Conservation (phyloP, 2,329 filamentous ascomycete species). For the Tricladium varicosporioides region DNA sequence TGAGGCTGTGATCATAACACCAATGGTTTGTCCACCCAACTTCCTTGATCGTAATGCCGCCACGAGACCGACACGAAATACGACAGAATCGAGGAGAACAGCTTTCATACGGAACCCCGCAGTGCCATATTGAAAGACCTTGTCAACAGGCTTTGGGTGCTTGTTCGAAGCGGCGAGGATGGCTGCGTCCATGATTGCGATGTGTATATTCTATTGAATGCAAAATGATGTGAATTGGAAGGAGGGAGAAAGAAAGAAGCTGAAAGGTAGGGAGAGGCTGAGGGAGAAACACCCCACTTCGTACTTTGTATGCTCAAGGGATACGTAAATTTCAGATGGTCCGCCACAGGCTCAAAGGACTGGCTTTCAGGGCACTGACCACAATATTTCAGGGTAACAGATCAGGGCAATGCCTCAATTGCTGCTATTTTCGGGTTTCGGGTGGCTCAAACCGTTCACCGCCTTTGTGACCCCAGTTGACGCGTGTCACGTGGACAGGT, state of each 20-base stretch:
- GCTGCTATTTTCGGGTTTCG: too few species aligned
- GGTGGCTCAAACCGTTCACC: constrained; percentile 1
- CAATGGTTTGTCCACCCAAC: constrained; percentile 85
- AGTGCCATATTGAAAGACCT: constrained; percentile 63
- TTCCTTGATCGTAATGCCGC: constrained; percentile 87
- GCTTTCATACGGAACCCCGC: constrained; percentile 69
- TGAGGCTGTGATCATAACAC: constrained; percentile 93
- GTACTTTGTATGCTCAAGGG: not conserved
- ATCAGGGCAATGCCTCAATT: not conserved
- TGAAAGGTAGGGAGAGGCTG: not conserved
- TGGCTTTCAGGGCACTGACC: too few species aligned
- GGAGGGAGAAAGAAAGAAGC: not conserved
- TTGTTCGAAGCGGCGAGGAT: constrained; percentile 61
- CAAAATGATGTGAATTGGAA: constrained; percentile 1
- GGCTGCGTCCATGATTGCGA: constrained; percentile 44
- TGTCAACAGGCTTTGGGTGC: constrained; percentile 55
- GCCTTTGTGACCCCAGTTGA: constrained; percentile 2
- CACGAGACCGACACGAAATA: constrained; percentile 88
- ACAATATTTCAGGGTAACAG: not conserved
- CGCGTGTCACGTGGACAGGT: not conserved
- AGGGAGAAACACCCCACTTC: not conserved
- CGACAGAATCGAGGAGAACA: constrained; percentile 84
- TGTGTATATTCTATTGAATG: constrained; percentile 3
- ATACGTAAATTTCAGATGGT: not conserved
- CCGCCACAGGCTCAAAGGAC: not conserved